Percentiles rank a stretch among this genome's conserved stretches.
These are phyloP conservation scores for Fraxinus platypoda DNA, from an alignment of 305 asterid genomes.

Conservation along the genomic window DNA sequence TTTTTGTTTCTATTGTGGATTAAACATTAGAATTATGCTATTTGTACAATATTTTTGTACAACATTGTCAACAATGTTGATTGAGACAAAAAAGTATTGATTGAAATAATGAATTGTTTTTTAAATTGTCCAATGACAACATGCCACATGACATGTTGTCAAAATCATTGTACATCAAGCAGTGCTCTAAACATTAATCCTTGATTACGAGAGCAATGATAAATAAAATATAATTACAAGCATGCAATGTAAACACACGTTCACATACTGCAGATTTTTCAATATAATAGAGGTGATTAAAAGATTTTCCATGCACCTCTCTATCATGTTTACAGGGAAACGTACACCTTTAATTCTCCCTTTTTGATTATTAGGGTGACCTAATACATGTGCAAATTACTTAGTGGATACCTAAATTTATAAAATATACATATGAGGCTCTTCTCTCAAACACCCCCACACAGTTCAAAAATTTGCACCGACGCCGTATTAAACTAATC, in stretches of 20 bases:
- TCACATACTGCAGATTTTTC: not conserved
- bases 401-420: not conserved
- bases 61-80: too few relatives aligned
- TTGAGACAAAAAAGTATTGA: not conserved
- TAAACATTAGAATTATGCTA: not conserved
- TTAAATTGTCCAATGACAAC: not conserved
- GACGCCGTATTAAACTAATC: not conserved
- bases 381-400: not conserved
- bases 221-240: not conserved
- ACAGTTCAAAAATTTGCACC: not conserved
- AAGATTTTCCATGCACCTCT: not conserved
- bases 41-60: not conserved
- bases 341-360: not conserved
- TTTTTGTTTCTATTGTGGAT: not conserved
- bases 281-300: not conserved
- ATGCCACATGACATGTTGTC: too few relatives aligned
- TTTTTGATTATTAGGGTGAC: not conserved
- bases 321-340: not conserved
- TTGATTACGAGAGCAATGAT: not conserved
- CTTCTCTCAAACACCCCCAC: not conserved
- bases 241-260: not conserved
- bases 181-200: not conserved
- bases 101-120: not conserved
- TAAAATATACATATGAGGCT: not conserved
- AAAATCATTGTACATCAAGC: not conserved